Percentiles rank a stretch among this genome's conserved stretches.
Conservation (phyloP, 495 filamentous ascomycete species). For the Lasiosphaeria hispida region DNA sequence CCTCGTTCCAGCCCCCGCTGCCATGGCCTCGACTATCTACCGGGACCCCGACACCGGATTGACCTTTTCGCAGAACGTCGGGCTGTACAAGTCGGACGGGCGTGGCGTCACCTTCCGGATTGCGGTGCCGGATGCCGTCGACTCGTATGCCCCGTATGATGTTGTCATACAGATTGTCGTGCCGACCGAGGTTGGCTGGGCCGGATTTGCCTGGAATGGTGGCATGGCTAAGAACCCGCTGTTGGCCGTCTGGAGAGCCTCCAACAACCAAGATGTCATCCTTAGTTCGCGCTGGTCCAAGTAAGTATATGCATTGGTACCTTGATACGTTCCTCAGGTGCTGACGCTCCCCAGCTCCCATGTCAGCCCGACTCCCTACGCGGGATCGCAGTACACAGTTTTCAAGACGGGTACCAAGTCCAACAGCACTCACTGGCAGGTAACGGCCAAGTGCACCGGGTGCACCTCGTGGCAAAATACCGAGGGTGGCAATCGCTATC, state of each 20-base stretch:
- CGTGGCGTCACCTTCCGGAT: conserved; percentile 39
- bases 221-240: conserved; percentile 43
- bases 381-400: conserved; percentile 30
- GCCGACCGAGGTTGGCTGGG: conserved; percentile 43
- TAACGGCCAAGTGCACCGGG: conserved; percentile 42
- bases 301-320: conserved; percentile 26
- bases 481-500: conserved; percentile 25
- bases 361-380: conserved; percentile 29
- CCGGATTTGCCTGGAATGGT: conserved; percentile 43
- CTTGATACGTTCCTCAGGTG: neutral
- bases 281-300: conserved; percentile 36
- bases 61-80: conserved; percentile 43
- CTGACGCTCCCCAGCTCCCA: conserved; percentile 28
- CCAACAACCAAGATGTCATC: conserved; percentile 22
- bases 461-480: conserved; percentile 36
- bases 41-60: conserved; percentile 50
- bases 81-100: conserved; percentile 36
- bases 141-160: conserved; percentile 33
- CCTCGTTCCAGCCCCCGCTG: conserved; percentile 8
- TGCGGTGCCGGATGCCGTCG: conserved; percentile 34
- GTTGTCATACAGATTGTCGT: conserved; percentile 44
- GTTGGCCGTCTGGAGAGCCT: conserved; percentile 35
- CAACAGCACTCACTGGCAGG: conserved; percentile 47
- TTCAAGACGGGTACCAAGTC: conserved; percentile 35
- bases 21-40: conserved; percentile 32